Conservation (phyloP, 192 early-diverging fungal species). For the Rhizoclosmatium sp. region DNA sequence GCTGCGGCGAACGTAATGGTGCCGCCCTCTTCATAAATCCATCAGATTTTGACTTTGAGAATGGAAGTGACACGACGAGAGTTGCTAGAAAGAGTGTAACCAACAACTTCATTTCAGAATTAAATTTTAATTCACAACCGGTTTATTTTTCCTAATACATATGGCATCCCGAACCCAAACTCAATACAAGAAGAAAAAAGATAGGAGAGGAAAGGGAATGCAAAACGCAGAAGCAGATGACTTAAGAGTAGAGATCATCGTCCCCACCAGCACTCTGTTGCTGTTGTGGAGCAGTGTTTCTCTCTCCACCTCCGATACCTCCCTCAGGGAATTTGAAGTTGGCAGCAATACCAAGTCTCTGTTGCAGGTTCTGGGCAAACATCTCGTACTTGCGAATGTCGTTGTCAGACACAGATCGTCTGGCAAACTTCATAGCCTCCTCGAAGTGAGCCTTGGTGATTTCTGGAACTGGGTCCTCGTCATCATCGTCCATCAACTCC, state of each 20-base stretch:
- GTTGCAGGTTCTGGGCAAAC: slow-evolving; percentile 98
- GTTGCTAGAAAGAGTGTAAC: too few species aligned
- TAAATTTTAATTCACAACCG: too few species aligned
- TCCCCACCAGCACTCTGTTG: slow-evolving; percentile 55
- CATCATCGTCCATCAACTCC: slow-evolving; percentile 83
- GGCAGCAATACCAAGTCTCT: slow-evolving; percentile 87
- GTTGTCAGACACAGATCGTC: slow-evolving; percentile 93
- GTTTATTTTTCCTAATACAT: too few species aligned
- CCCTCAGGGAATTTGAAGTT: slow-evolving; percentile 95
- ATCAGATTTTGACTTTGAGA: too few species aligned
- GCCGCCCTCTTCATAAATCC: too few species aligned
- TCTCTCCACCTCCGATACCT: slow-evolving; percentile 38
- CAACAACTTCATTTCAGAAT: too few species aligned
- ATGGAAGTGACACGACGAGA: too few species aligned
- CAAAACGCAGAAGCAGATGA: neutral
- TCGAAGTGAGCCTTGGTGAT: slow-evolving; percentile 97
- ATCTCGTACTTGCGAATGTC: slow-evolving; percentile 99
- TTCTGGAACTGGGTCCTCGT: slow-evolving; percentile 83
- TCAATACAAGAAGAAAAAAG: too few species aligned
- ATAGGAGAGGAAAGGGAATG: neutral
- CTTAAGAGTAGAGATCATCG: slow-evolving; percentile 86
- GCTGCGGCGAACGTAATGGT: too few species aligned
- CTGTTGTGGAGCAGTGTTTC: slow-evolving; percentile 26
- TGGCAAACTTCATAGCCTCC: slow-evolving; percentile 97
- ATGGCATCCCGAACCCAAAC: too few species aligned